Percentiles rank a stretch among this genome's conserved stretches.
Conservation (phyloP, 1,284 basidiomycete species). For the Leucoagaricus sp. region DNA sequence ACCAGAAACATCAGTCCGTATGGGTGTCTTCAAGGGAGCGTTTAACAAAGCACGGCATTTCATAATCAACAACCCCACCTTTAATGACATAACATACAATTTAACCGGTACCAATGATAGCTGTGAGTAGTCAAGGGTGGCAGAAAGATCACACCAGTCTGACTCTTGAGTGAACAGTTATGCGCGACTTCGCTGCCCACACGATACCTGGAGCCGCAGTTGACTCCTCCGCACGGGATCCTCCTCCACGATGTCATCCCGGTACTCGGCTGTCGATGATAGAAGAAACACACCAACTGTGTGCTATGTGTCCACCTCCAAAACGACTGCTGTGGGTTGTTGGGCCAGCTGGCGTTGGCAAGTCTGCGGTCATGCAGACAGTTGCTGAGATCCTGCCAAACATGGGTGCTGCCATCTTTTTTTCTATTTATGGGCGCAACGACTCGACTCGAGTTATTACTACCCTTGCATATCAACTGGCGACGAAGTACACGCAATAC, state of each 20-base stretch:
- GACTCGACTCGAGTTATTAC: neutral
- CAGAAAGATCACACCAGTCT: no score
- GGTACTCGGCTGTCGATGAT: neutral
- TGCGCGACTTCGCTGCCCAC: no score
- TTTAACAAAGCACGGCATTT: no score
- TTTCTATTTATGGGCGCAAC: neutral
- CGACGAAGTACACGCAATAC: neutral
- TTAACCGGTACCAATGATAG: no score
- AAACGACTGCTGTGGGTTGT: neutral
- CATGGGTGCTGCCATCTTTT: slow-evolving; percentile 4
- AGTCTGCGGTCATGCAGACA: slow-evolving; percentile 3
- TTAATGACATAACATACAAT: no score
- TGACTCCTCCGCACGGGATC: neutral
- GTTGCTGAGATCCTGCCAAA: neutral
- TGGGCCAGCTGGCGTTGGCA: neutral
- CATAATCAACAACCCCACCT: no score
- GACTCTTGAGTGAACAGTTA: no score
- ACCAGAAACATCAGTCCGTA: no score
- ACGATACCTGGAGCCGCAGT: neutral
- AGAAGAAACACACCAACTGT: neutral
- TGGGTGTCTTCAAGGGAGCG: no score
- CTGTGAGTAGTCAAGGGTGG: no score
- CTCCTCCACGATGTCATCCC: neutral
- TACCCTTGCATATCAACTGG: slow-evolving; percentile 1
- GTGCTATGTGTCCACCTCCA: neutral